Evolutionary conservation across 2,329 filamentous ascomycete species (phyloP).

Genomic region (Exophiala oligosperma): DNA sequence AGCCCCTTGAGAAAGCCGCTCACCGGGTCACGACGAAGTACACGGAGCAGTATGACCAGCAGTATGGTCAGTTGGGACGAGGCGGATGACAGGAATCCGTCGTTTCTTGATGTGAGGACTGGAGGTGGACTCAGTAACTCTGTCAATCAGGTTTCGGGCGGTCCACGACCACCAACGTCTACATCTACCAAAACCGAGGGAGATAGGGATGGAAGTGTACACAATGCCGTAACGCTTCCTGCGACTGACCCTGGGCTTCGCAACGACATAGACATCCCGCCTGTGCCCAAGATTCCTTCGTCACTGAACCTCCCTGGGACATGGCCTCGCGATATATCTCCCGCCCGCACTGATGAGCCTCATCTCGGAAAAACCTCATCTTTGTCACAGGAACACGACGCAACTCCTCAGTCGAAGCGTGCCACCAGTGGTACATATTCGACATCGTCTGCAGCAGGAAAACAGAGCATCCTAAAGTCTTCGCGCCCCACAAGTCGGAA

Average conservation of each 20-base stretch:
- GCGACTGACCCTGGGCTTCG: constrained; percentile 10
- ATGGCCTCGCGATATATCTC: constrained; percentile 40
- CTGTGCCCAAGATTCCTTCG: constrained; percentile 47
- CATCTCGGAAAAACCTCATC: neutral
- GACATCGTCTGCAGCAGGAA: constrained; percentile 8
- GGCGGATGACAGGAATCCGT: constrained; percentile 25
- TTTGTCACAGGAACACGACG: neutral
- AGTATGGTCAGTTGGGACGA: constrained; percentile 44
- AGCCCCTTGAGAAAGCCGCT: constrained; percentile 42
- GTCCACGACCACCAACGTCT: constrained; percentile 8
- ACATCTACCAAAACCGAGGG: neutral
- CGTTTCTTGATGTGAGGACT: constrained; percentile 23
- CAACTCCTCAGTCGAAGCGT: constrained; percentile 11
- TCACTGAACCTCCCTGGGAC: constrained; percentile 43
- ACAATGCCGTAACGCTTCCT: constrained; percentile 17
- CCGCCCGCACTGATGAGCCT: constrained; percentile 19
- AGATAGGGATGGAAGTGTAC: constrained; percentile 10
- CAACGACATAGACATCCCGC: constrained; percentile 40
- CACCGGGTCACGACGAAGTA: constrained; percentile 25
- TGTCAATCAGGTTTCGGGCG: neutral
- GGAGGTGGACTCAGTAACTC: neutral
- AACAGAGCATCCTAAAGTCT: constrained; percentile 10
- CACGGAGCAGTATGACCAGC: constrained; percentile 42
- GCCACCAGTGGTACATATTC: constrained; percentile 8
- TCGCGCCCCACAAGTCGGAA: constrained; percentile 22